phyloP scores from a whole-genome alignment of 805 yeast genomes.

The Millerago galiae region DNA sequence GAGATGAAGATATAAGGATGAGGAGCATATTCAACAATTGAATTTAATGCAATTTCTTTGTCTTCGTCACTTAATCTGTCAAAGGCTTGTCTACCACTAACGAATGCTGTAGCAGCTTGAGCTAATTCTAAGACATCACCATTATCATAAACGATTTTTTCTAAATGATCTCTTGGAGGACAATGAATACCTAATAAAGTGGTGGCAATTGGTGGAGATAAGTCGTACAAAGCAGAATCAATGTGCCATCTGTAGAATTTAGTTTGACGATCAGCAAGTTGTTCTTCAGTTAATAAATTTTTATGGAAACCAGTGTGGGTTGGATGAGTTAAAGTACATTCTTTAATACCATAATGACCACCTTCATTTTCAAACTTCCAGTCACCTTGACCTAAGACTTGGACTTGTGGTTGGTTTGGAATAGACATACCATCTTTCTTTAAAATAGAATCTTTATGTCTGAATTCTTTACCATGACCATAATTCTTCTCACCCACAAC shows the following conservation, averaged over 20 bases:
- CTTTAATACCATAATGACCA: constrained; percentile 50
- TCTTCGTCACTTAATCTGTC: constrained; percentile 61
- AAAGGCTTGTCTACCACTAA: constrained; percentile 78
- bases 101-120: constrained; percentile 87
- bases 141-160: constrained; percentile 60
- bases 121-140: constrained; percentile 60
- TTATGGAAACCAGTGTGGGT: constrained; percentile 79
- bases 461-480: constrained; percentile 80
- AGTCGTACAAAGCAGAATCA: constrained; percentile 80
- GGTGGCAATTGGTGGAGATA: constrained; percentile 82
- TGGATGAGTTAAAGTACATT: constrained; percentile 68
- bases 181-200: constrained; percentile 79
- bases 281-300: constrained; percentile 52
- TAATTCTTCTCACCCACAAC: constrained; percentile 45
- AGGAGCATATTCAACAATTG: constrained; percentile 86
- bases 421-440: constrained; percentile 77
- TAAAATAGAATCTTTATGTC: constrained; percentile 59
- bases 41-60: constrained; percentile 63
- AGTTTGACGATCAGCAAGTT: constrained; percentile 57
- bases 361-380: constrained; percentile 27
- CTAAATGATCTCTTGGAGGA: constrained; percentile 63
- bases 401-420: constrained; percentile 83
- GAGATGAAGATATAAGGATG: constrained; percentile 86
- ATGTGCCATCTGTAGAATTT: constrained; percentile 93
- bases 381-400: constrained; percentile 78